A percentile compares a stretch with the other conserved stretches of the same genome.
Conservation (phyloP, 73 alveolate species). For the Paramecium sexaurelia region DNA sequence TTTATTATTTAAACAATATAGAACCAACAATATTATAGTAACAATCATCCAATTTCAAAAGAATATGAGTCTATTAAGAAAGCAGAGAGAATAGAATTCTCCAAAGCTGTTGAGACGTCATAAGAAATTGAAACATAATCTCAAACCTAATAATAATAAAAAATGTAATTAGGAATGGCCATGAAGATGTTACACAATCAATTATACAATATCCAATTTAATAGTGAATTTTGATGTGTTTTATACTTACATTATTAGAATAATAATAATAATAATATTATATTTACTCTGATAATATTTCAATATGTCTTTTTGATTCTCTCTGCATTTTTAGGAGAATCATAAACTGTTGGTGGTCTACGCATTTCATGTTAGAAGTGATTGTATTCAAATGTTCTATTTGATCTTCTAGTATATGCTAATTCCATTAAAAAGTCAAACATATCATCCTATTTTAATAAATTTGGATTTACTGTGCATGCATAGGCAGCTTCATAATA, state of each 20-base stretch:
- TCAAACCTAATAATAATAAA: neutral
- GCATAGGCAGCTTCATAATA: conserved; percentile 69
- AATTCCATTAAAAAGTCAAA: conserved; percentile 70
- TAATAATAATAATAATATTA: neutral
- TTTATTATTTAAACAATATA: neutral
- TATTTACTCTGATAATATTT: neutral
- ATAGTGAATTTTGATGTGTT: conserved; percentile 37
- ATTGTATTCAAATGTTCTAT: conserved; percentile 59
- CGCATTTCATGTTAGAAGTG: conserved; percentile 62
- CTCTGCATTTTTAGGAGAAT: conserved; percentile 70
- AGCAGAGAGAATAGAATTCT: conserved; percentile 15
- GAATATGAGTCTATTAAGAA: conserved; percentile 43
- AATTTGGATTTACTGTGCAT: conserved; percentile 33
- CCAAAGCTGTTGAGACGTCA: neutral
- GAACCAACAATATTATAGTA: neutral
- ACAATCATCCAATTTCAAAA: conserved; percentile 10
- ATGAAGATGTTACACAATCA: conserved; percentile 45
- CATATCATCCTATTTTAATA: conserved; percentile 59
- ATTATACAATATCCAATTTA: conserved; percentile 21
- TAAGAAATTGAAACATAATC: conserved; percentile 1
- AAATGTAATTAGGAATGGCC: conserved; percentile 43
- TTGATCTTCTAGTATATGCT: conserved; percentile 70
- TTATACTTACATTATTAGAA: neutral
- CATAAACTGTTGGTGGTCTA: conserved; percentile 67
- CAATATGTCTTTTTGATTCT: conserved; percentile 58